Evolutionary conservation across 1,284 basidiomycete genomes (phyloP).

Genomic region (Ustilago curta): DNA sequence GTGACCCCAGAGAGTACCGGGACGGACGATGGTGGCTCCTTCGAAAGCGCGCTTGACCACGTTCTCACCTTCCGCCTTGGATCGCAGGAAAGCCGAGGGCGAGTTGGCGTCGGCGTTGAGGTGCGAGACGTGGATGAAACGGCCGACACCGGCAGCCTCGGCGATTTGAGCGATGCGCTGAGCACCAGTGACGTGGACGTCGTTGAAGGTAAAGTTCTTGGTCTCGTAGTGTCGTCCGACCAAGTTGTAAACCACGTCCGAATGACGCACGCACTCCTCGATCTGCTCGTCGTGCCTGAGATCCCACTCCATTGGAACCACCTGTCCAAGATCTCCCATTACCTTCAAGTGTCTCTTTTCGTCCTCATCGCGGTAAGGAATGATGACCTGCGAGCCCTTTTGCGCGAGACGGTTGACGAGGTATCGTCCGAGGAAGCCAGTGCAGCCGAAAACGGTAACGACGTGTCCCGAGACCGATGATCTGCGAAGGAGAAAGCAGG

Average conservation of each 20-base stretch:
- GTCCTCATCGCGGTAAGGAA: slow-evolving; percentile 96
- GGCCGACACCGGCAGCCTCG: slow-evolving; percentile 80
- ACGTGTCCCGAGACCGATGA: slow-evolving; percentile 74
- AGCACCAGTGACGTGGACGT: slow-evolving; percentile 81
- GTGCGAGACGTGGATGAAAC: slow-evolving; percentile 94
- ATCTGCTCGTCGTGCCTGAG: slow-evolving; percentile 87
- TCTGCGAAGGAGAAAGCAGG: slow-evolving; percentile 20
- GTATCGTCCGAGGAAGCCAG: slow-evolving; percentile 94
- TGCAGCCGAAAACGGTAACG: slow-evolving; percentile 96
- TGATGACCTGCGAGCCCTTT: slow-evolving; percentile 90
- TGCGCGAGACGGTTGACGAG: slow-evolving; percentile 79
- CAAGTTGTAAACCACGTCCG: slow-evolving; percentile 96
- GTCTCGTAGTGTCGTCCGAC: slow-evolving; percentile 91
- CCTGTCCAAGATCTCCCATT: slow-evolving; percentile 95
- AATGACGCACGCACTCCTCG: slow-evolving; percentile 92
- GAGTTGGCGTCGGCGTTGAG: slow-evolving; percentile 87
- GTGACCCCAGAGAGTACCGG: slow-evolving; percentile 86
- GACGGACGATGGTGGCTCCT: slow-evolving; percentile 88
- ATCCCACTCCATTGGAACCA: slow-evolving; percentile 97
- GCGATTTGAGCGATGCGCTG: slow-evolving; percentile 81
- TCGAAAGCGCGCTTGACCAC: slow-evolving; percentile 87
- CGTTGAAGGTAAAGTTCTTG: slow-evolving; percentile 85
- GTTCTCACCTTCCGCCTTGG: slow-evolving; percentile 91
- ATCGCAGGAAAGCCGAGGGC: slow-evolving; percentile 83
- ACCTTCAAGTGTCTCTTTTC: slow-evolving; percentile 90